Evolutionary conservation across 176 grass and related monocot species (phyloP).

Genomic region (Puya raimondii): DNA sequence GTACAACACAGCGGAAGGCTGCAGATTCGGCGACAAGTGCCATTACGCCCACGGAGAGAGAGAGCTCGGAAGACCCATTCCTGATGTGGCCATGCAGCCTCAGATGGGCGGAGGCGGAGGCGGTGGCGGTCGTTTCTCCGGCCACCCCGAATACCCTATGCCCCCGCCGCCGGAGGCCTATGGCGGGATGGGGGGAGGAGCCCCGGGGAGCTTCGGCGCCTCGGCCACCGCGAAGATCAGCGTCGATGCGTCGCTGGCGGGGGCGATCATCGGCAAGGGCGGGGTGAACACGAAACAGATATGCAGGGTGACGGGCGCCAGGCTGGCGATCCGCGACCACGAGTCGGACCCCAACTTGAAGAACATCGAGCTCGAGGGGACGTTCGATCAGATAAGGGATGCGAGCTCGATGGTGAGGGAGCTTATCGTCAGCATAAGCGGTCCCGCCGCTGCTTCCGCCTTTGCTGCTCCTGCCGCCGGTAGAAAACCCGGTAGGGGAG

Average conservation of each 20-base stretch:
- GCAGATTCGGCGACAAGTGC: conserved; percentile 81
- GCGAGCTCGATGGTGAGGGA: conserved; percentile 77
- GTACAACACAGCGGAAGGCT: conserved; percentile 76
- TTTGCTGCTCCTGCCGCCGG: conserved; percentile 9
- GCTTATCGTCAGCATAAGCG: conserved; percentile 54
- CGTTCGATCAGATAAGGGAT: conserved; percentile 89
- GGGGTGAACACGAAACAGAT: conserved; percentile 92
- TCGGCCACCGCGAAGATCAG: conserved; percentile 88
- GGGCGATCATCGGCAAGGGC: conserved; percentile 88
- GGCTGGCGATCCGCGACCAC: conserved; percentile 63
- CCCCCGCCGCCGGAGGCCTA: too few species aligned
- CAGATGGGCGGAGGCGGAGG: conserved; percentile 42
- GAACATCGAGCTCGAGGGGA: conserved; percentile 90
- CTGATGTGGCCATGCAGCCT: conserved; percentile 36
- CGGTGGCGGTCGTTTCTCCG: conserved; percentile 27
- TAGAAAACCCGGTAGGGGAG: not conserved
- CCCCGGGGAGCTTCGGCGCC: conserved; percentile 57
- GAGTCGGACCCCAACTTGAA: conserved; percentile 59
- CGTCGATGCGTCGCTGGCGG: conserved; percentile 71
- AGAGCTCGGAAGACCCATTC: conserved; percentile 47
- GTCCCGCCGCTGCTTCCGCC: not conserved
- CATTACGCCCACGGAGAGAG: conserved; percentile 75
- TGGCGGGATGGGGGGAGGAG: not conserved
- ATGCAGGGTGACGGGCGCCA: conserved; percentile 61
- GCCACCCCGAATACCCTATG: conserved; percentile 14